phyloP scores from a whole-genome alignment of 108 stramenopile species.

The Epithemia pelagica region DNA sequence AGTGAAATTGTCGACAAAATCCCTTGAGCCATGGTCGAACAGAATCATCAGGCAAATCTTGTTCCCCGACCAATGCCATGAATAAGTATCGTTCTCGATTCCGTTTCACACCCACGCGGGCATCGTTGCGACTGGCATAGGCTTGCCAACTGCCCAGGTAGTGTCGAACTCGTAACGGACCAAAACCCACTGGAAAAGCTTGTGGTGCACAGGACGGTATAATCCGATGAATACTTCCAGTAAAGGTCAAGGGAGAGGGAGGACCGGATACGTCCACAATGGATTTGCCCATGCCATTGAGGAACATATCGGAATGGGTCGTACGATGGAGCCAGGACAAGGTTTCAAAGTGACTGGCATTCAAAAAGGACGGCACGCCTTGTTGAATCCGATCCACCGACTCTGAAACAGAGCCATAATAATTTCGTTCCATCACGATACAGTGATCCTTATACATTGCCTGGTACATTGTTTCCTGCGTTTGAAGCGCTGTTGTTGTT shows the following conservation, averaged over 20 bases:
- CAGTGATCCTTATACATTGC: not conserved
- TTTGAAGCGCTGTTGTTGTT: conserved; percentile 34
- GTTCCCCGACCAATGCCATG: not conserved
- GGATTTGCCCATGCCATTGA: conserved; percentile 48
- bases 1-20: conserved; percentile 13
- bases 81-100: not conserved
- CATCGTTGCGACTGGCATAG: conserved; percentile 19
- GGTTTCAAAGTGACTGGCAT: conserved; percentile 16
- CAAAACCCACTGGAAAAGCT: conserved; percentile 12
- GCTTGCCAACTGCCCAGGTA: conserved; percentile 21
- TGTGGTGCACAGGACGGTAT: conserved; percentile 30
- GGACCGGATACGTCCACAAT: conserved; percentile 51
- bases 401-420: not conserved
- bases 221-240: conserved; percentile 32
- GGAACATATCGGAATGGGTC: conserved; percentile 9
- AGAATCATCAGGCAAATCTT: conserved; percentile 10
- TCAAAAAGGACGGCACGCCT: conserved; percentile 2
- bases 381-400: not conserved
- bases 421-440: not conserved
- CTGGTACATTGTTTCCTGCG: not conserved
- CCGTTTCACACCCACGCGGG: conserved; percentile 21
- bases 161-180: conserved; percentile 19
- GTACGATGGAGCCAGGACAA: conserved; percentile 16
- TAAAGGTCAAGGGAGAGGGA: not conserved
- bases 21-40: conserved; percentile 44